phyloP scores from a whole-genome alignment of 2,329 filamentous ascomycete genomes.

The Epichloe sibirici region DNA sequence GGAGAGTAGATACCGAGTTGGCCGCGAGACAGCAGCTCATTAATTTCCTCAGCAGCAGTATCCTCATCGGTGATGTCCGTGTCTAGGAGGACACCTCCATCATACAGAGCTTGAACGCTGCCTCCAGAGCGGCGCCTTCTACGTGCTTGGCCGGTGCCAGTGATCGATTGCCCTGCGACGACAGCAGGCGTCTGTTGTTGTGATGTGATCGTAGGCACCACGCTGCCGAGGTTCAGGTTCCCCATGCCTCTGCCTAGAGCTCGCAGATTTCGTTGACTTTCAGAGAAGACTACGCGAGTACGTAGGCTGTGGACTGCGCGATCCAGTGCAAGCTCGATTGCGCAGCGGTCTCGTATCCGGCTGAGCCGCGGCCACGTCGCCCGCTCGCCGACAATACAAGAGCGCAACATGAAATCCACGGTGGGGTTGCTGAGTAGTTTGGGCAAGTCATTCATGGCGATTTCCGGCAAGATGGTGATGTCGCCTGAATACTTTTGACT shows the following conservation, averaged over 20 bases:
- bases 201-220: background rate
- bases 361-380: slow-evolving; percentile 88
- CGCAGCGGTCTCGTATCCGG: slow-evolving; percentile 74
- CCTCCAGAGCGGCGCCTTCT: slow-evolving; percentile 38
- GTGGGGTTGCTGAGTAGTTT: slow-evolving; percentile 75
- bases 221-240: slow-evolving; percentile 13
- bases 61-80: slow-evolving; percentile 31
- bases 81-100: slow-evolving; percentile 24
- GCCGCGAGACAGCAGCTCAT: slow-evolving; percentile 27
- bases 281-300: slow-evolving; percentile 56
- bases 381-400: slow-evolving; percentile 64
- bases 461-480: slow-evolving; percentile 82
- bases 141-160: slow-evolving; percentile 19
- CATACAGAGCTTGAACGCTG: slow-evolving; percentile 29
- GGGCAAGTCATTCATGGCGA: slow-evolving; percentile 61
- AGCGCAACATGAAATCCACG: slow-evolving; percentile 71
- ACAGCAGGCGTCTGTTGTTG: background rate
- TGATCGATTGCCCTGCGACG: background rate
- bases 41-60: slow-evolving; percentile 30
- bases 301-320: slow-evolving; percentile 57
- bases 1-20: slow-evolving; percentile 13
- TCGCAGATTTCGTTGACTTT: slow-evolving; percentile 49
- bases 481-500: slow-evolving; percentile 89
- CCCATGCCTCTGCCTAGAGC: slow-evolving; percentile 25
- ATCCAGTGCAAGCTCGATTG: slow-evolving; percentile 77